Base-by-base conservation (phyloP, 768 basidiomycete genomes). In the Leucocoprinus leucothites region DNA sequence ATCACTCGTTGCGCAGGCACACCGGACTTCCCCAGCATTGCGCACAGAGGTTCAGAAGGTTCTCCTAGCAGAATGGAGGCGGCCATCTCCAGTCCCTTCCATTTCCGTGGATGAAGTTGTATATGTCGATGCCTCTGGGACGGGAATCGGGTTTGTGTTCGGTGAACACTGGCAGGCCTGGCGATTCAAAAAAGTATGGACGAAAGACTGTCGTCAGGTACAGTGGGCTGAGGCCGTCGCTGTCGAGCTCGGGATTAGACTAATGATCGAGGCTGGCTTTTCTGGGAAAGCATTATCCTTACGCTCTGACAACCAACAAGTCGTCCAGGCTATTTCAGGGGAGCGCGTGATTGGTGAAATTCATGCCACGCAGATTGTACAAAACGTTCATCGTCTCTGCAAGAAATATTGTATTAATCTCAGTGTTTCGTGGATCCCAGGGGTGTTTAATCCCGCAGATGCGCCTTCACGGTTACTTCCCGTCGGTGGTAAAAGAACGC, bases 141-240 rank as follows among this genome's bases (percentile, higher is more conserved):
- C 65, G 61, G 78, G 78, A 0, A 75, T 79, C 14, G 77, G 79
- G 13, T 44, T 44, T 22, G 21, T 44, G 4, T 48, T 69, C 1
- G 58, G 70, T 8, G 60, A 61, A 0, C 34, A 45, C 1, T 80
- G 76, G 75, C 58, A 71, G 0, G 69, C 77, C 0, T 80, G 75
- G 77, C 58, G 63, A 16, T 62, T 77, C 11, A 63, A 50, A 8
- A 42, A 58, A 0, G 67, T 67, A 6, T 73, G 72, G 69, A 57
- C 60, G n/a, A 26, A 45, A 2, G 46, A 63, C 0, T 65, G 67
- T 3, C 42, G 70, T 5, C 61, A 71, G 48, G 78, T 76, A 18
- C 69, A 70, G 8, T 79, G 78, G 76, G 72, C 70, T 1, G 78
- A 79, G 60, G 71, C 77, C 63, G 68, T 73, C 0, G 76, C 73